Conservation (phyloP, 2,329 filamentous ascomycete species). For the Aspergillus chevalieri region DNA sequence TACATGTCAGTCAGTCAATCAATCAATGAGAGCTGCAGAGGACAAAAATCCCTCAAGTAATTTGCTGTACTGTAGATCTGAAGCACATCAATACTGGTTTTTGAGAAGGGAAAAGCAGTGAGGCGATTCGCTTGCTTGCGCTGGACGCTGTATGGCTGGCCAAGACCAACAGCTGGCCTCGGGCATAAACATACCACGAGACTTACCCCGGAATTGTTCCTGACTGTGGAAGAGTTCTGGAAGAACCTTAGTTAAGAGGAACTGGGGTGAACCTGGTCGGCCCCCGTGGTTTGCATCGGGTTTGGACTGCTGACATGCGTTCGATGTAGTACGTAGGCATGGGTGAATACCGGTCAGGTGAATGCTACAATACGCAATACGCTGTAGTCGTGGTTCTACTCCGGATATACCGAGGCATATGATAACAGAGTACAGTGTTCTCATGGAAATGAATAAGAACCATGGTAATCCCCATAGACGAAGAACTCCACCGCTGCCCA, state of each 20-base stretch:
- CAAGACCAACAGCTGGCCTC: neutral
- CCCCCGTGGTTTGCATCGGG: neutral
- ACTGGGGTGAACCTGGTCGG: neutral
- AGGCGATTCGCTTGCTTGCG: neutral
- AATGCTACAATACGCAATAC: neutral
- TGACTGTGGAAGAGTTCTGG: neutral
- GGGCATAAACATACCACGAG: neutral
- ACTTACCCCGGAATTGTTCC: neutral
- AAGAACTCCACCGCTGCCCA: slow-evolving; percentile 25
- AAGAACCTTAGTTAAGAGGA: neutral
- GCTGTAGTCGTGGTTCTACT: no score
- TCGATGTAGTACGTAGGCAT: neutral
- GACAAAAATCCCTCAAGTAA: neutral
- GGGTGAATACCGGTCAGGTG: neutral
- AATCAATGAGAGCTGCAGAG: neutral
- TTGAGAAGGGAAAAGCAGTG: neutral
- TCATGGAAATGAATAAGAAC: neutral
- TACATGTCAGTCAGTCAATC: neutral
- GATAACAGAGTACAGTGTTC: neutral
- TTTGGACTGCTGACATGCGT: neutral
- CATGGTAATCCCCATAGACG: slow-evolving; percentile 1
- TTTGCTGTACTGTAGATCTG: neutral
- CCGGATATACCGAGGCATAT: neutral
- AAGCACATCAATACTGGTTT: neutral
- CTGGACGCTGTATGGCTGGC: no score